Evolutionary conservation across 352 stramenopile species (phyloP), one percentile per base, ranked within the genome.

Genomic region (Phytophthora tentaculata): DNA sequence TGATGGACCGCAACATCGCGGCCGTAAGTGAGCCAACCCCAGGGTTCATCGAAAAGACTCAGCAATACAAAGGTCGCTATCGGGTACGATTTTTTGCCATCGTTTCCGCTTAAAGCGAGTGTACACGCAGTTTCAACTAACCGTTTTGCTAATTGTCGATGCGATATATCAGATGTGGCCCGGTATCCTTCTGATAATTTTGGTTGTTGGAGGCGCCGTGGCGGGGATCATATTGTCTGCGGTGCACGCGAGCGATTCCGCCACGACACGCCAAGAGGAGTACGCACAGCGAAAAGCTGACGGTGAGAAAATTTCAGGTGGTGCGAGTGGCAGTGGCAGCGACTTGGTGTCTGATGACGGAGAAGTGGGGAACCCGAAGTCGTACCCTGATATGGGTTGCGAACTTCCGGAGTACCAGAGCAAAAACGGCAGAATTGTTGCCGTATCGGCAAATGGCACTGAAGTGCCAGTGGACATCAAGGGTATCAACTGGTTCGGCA

Each of bases 401-500:
- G 73, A 86, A 35, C 72, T 90, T 8, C 86, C 86, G 0, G 75
- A 94, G 50, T 94, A 92, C 54, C 61, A 81, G 43, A 92, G 81
- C 68, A 89, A 90, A 55, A 83, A 92, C 41, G 83, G 81, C 22
- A 72, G 76, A 22, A 85, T 94, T 41, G 77, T 78, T 28, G 84
- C 75, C 12, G 64, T 89, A 4, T 76, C 80, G 3, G 65, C 74
- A 17, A 88, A 90, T 50, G 81, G 83, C 57, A 89, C 78, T 0
- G 83, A 92, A 56, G 70, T 86, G 8, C 63, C 71, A 0, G 70
- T 92, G 13, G 68, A 50, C 7, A 79, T 92, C 62, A 92, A 92
- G 41, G 83, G 83, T 1, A 67, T 78, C 57, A 92, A 92, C 64
- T 92, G 84, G 83, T 91, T 90, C 64, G 84, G 81, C 37, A 92